Percentiles rank a stretch among this genome's conserved stretches.
Evolutionary conservation across 495 filamentous ascomycete species (phyloP).

Genomic region (Bryoglossum gracile): DNA sequence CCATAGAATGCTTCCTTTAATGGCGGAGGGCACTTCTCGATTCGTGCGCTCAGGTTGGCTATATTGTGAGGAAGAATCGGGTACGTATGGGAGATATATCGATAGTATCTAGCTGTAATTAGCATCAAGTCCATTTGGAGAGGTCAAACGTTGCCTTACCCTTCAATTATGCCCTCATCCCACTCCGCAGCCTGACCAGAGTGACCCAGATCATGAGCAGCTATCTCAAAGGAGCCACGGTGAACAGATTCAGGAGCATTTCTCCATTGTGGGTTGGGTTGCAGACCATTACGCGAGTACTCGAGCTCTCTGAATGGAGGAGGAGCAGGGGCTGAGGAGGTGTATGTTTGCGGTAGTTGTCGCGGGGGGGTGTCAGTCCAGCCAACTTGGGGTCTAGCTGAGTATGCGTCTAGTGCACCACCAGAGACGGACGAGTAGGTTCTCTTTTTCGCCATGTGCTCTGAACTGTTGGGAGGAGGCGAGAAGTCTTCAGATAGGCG

Average conservation of each 20-base stretch:
- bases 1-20: slow-evolving; percentile 67
- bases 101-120: slow-evolving; percentile 51
- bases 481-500: neutral
- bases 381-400: too few relatives aligned
- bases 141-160: slow-evolving; percentile 31
- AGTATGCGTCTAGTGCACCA: too few relatives aligned
- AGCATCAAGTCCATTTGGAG: neutral
- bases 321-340: slow-evolving; percentile 20
- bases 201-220: slow-evolving; percentile 25
- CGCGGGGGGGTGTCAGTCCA: too few relatives aligned
- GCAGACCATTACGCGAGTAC: slow-evolving; percentile 38
- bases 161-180: slow-evolving; percentile 37
- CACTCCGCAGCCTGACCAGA: slow-evolving; percentile 30
- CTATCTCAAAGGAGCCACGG: slow-evolving; percentile 27
- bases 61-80: slow-evolving; percentile 67
- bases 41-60: slow-evolving; percentile 49
- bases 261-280: slow-evolving; percentile 29
- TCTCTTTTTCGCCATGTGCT: neutral
- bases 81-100: slow-evolving; percentile 63
- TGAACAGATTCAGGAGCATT: slow-evolving; percentile 23
- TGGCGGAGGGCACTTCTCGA: slow-evolving; percentile 51
- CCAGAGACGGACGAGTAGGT: neutral
- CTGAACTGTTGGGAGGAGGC: neutral
- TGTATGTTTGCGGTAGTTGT: slow-evolving; percentile 26
- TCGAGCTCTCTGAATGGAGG: slow-evolving; percentile 13